Evolutionary conservation across 2,329 filamentous ascomycete species (phyloP).

Genomic region (Leptosphaerulina australis): DNA sequence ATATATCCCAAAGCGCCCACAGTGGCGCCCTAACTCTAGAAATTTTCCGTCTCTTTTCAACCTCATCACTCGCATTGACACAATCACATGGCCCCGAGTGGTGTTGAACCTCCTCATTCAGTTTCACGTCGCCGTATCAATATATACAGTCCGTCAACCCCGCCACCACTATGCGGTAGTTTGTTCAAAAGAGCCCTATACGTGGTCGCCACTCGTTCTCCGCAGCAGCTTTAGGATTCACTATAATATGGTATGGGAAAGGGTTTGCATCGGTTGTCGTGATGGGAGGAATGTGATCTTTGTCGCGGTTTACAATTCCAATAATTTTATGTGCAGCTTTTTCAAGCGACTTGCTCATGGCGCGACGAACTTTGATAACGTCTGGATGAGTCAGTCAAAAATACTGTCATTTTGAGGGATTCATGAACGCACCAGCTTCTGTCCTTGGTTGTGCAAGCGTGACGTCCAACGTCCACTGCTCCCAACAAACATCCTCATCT

Average conservation of each 20-base stretch:
- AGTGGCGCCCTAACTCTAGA: neutral
- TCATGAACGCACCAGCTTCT: slow-evolving; percentile 72
- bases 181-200: slow-evolving; percentile 61
- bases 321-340: slow-evolving; percentile 90
- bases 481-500: slow-evolving; percentile 96
- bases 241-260: slow-evolving; percentile 90
- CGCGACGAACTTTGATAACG: slow-evolving; percentile 82
- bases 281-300: slow-evolving; percentile 96
- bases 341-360: slow-evolving; percentile 88
- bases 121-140: slow-evolving; percentile 13
- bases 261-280: slow-evolving; percentile 90
- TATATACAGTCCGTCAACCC: slow-evolving; percentile 30
- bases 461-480: slow-evolving; percentile 91
- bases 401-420: neutral
- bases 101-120: slow-evolving; percentile 35
- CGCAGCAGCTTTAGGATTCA: slow-evolving; percentile 73
- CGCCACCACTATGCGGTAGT: neutral
- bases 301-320: slow-evolving; percentile 82
- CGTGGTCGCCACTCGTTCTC: slow-evolving; percentile 75
- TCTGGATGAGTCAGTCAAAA: slow-evolving; percentile 60
- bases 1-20: neutral
- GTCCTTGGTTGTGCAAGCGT: slow-evolving; percentile 90
- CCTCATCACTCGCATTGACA: slow-evolving; percentile 2
- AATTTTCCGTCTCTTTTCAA: slow-evolving; percentile 32
- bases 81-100: slow-evolving; percentile 5